phyloP scores from a whole-genome alignment of 83 land plant species.

The Picea abies region DNA sequence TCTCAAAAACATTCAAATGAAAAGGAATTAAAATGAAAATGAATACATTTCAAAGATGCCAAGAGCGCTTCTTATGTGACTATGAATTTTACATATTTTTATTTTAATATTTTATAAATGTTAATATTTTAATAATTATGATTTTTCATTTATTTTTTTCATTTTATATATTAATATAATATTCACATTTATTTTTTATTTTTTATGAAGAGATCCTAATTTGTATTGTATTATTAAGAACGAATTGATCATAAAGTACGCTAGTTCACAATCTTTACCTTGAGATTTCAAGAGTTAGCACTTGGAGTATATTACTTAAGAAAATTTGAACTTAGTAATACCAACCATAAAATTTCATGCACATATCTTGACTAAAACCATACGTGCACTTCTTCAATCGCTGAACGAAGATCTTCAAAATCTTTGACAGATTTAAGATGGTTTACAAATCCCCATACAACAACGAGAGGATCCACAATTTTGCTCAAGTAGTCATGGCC shows the following conservation, averaged over 20 bases:
- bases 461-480: conserved; percentile 61
- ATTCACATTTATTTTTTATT: too few relatives aligned
- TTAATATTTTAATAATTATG: too few relatives aligned
- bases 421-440: conserved; percentile 90
- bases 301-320: neutral
- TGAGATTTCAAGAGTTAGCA: neutral
- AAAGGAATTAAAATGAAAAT: too few relatives aligned
- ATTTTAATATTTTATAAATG: too few relatives aligned
- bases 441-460: conserved; percentile 81
- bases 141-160: too few relatives aligned
- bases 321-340: neutral
- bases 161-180: too few relatives aligned
- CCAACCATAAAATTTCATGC: neutral
- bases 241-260: neutral
- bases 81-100: too few relatives aligned
- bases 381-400: conserved; percentile 90
- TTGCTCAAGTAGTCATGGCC: too few relatives aligned
- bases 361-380: neutral
- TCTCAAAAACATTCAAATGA: too few relatives aligned
- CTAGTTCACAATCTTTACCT: neutral
- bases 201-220: too few relatives aligned
- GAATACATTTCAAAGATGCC: too few relatives aligned
- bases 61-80: too few relatives aligned
- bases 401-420: conserved; percentile 70
- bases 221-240: neutral